Evolutionary conservation across 805 yeast genomes (phyloP), one percentile per base, ranked within the genome.

Genomic region (Pichia eremophila): DNA sequence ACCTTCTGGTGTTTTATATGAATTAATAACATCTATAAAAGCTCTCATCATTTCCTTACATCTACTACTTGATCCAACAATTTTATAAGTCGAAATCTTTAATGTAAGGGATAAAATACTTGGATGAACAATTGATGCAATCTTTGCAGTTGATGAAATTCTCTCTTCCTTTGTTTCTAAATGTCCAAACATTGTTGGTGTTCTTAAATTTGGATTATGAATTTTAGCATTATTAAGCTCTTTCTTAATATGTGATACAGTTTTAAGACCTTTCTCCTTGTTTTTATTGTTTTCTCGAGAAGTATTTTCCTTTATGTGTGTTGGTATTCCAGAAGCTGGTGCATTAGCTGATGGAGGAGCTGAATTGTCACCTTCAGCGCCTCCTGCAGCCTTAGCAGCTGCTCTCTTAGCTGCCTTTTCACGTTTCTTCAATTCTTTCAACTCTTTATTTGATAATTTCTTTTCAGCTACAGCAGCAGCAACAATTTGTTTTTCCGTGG

Each of bases 381-480:
- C 46, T n/a, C 45, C 14, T 37, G 46, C 40, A 48, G 51, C 41
- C 41, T 47, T 89, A 53, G 81, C 79, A 2, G 96, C 95, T 2
- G 96, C 93, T 62, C 98, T 75, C 63, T 87, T 86, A 38, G 93
- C 95, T 14, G 93, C 93, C 67, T 91, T 90, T 59, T 89, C 95
- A 57, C 79, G 79, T 71, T 89, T 90, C 63, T 88, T 86, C 63
- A 81, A 69, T 57, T 87, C 96, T 63, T 90, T 90, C 52, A 87
- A 71, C 64, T 90, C 95, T 57, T 88, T 89, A 54, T 86, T 86
- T 10, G 85, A 66, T 40, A 83, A 63, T 47, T 67, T 47, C 25
- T 47, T 44, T 8, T 48, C 49, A 25, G 11, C 52, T 11, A 19
- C 46, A 10, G 43, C 29, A 9, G 44, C 19, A 10, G 15, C 44